Percentiles rank a stretch among this genome's conserved stretches.
Evolutionary conservation across 2,329 filamentous ascomycete genomes (phyloP).

Genomic region (Colletotrichum sp.): DNA sequence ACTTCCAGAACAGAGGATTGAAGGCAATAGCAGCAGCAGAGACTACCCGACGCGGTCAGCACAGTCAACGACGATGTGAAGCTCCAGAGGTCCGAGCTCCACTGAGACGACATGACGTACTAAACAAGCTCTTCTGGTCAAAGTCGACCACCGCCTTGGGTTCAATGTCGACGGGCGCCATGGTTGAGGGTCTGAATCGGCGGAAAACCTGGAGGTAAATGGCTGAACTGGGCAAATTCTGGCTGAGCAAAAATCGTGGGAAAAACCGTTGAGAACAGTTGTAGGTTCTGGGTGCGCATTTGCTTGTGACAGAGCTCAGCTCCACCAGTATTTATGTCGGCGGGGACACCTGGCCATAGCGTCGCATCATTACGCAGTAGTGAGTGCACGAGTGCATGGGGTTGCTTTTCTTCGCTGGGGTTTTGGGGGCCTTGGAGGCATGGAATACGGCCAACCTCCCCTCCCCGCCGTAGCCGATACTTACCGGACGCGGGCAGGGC

Average conservation of each 20-base stretch:
- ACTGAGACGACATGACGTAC: slow-evolving; percentile 51
- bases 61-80: neutral
- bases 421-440: neutral
- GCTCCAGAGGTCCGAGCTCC: slow-evolving; percentile 5
- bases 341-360: slow-evolving; percentile 21
- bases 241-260: neutral
- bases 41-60: slow-evolving; percentile 55
- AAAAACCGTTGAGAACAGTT: slow-evolving; percentile 17
- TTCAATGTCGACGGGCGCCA: slow-evolving; percentile 41
- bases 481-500: neutral
- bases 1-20: slow-evolving; percentile 99
- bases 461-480: neutral
- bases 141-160: slow-evolving; percentile 63
- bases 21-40: slow-evolving; percentile 85
- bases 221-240: neutral
- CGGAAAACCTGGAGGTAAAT: neutral
- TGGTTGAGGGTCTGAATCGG: slow-evolving; percentile 25
- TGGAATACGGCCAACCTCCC: neutral
- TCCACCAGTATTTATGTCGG: slow-evolving; percentile 17
- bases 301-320: slow-evolving; percentile 18
- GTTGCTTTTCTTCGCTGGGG: neutral
- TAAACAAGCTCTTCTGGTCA: slow-evolving; percentile 67
- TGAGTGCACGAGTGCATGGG: neutral
- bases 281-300: neutral
- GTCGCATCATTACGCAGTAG: slow-evolving; percentile 14